These are phyloP conservation scores for Clavariopsis aquatica DNA, from an alignment of 495 filamentous ascomycete species.

Conservation along the genomic window DNA sequence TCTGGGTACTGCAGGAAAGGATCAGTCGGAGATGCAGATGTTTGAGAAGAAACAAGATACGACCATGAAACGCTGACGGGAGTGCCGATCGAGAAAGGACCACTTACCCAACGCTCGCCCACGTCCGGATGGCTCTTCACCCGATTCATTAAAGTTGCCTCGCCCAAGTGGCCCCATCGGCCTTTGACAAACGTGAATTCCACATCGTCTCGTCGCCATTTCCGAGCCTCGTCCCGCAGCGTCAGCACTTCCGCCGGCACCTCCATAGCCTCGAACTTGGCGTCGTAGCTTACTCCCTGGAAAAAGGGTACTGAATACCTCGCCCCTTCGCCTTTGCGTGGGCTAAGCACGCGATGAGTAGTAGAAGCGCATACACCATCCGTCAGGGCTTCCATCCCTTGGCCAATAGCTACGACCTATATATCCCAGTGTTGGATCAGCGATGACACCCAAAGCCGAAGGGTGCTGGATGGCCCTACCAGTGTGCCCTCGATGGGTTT, in stretches of 20 bases:
- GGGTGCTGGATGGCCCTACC: constrained; percentile 35
- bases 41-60: not conserved
- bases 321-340: constrained; percentile 64
- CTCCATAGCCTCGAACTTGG: constrained; percentile 72
- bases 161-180: constrained; percentile 67
- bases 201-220: constrained; percentile 62
- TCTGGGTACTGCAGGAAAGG: constrained; percentile 43
- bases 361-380: constrained; percentile 83
- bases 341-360: constrained; percentile 74
- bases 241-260: constrained; percentile 67
- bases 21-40: constrained; percentile 11
- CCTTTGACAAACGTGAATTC: constrained; percentile 78
- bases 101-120: constrained; percentile 67
- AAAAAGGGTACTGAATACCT: constrained; percentile 90
- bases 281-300: constrained; percentile 81
- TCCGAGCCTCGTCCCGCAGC: constrained; percentile 57
- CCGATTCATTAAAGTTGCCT: constrained; percentile 80
- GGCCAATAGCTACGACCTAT: constrained; percentile 80
- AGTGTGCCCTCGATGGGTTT: constrained; percentile 61
- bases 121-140: constrained; percentile 90
- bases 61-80: too few relatives aligned
- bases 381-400: constrained; percentile 88
- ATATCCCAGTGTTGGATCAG: too few relatives aligned
- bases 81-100: not conserved
- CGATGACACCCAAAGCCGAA: too few relatives aligned